phyloP scores from a whole-genome alignment of 148 eudicot species.

The Simmondsia chinensis region DNA sequence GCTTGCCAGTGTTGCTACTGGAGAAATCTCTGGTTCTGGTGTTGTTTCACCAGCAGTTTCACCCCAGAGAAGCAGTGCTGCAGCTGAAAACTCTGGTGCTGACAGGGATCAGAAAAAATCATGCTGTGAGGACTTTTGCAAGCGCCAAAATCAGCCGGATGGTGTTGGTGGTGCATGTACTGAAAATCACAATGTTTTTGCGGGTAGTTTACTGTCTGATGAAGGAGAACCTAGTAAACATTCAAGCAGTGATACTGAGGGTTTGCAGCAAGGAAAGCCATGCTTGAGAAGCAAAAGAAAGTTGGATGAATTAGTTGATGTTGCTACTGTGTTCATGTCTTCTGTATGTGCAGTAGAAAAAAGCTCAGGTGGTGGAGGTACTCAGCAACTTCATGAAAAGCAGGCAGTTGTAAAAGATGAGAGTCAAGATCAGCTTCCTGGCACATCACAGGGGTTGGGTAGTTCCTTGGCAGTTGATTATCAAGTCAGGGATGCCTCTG shows the following conservation, averaged over 20 bases:
- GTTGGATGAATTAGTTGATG: slow-evolving; percentile 14
- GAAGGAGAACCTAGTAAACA: slow-evolving; percentile 11
- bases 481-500: slow-evolving; percentile 9
- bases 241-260: slow-evolving; percentile 8
- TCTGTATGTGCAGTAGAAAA: slow-evolving; percentile 8
- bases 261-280: slow-evolving; percentile 11
- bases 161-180: slow-evolving; percentile 13
- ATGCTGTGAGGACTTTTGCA: no score
- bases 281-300: slow-evolving; percentile 10
- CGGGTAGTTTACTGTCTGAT: slow-evolving; percentile 9
- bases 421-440: slow-evolving; percentile 11
- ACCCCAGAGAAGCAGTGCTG: slow-evolving; percentile 25
- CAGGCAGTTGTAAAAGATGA: slow-evolving; percentile 5
- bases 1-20: slow-evolving; percentile 95
- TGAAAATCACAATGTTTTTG: no score
- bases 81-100: slow-evolving; percentile 14
- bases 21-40: slow-evolving; percentile 53
- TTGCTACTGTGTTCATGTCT: slow-evolving; percentile 9
- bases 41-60: slow-evolving; percentile 39
- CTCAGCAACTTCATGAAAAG: slow-evolving; percentile 11
- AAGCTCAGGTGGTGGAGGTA: slow-evolving; percentile 16
- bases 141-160: slow-evolving; percentile 8
- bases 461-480: slow-evolving; percentile 11
- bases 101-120: slow-evolving; percentile 10
- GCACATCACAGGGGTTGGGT: slow-evolving; percentile 8